phyloP scores from a whole-genome alignment of 257 asterid genomes.

The Solanum ossicruentum region DNA sequence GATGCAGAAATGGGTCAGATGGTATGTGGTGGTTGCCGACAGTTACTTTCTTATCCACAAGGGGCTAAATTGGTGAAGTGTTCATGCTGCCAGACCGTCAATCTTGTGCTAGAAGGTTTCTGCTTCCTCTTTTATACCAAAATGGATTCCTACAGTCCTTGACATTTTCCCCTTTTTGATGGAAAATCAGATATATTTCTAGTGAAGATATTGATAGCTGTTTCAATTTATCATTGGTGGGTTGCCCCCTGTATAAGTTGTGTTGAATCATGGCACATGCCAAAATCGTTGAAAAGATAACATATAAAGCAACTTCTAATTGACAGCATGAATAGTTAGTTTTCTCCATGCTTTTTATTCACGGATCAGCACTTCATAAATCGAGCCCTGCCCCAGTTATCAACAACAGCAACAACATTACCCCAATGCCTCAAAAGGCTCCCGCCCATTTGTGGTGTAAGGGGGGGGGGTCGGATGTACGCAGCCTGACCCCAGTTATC shows the following conservation, averaged over 20 bases:
- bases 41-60: constrained; percentile 60
- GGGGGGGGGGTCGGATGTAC: too few relatives aligned
- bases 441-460: too few relatives aligned
- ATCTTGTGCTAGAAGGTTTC: constrained; percentile 77
- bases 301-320: background rate
- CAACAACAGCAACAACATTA: too few relatives aligned
- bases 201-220: background rate
- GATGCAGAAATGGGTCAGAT: constrained; percentile 70
- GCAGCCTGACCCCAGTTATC: background rate
- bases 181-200: background rate
- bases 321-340: background rate
- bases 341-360: background rate
- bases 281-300: background rate
- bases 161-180: background rate
- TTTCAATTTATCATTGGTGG: background rate
- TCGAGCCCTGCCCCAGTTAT: background rate
- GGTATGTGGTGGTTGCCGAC: constrained; percentile 82
- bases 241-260: background rate
- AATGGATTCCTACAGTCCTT: background rate
- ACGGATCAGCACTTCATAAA: background rate
- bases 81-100: constrained; percentile 68
- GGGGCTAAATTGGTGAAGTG: constrained; percentile 77
- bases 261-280: background rate
- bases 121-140: background rate
- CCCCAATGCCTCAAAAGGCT: too few relatives aligned